Percentiles rank a stretch among this genome's conserved stretches.
Conservation (phyloP, 352 stramenopile species). For the Pythium insidiosum region DNA sequence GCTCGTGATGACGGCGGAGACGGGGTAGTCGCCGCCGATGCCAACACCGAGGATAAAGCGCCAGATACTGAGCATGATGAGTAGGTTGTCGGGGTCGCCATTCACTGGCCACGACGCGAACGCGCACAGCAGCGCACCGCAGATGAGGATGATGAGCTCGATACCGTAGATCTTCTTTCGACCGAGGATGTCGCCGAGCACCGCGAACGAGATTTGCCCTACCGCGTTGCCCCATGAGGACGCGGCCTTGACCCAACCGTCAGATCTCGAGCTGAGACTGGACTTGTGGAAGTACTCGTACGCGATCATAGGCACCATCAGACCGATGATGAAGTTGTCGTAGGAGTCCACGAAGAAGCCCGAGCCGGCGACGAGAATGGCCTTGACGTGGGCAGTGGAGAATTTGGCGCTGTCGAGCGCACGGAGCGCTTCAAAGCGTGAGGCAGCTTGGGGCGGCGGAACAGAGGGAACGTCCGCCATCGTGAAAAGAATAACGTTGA, state of each 20-base stretch:
- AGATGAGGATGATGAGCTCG: constrained; percentile 36
- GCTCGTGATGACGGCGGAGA: no score
- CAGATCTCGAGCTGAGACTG: constrained; percentile 18
- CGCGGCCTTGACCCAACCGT: constrained; percentile 41
- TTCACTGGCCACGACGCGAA: constrained; percentile 30
- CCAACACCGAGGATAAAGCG: constrained; percentile 43
- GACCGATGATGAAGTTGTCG: constrained; percentile 52
- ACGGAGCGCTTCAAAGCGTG: no score
- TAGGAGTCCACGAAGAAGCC: constrained; percentile 52
- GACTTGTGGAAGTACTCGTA: constrained; percentile 41
- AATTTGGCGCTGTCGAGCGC: no score
- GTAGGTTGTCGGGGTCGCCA: constrained; percentile 30
- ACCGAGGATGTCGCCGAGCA: constrained; percentile 35
- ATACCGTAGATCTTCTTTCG: constrained; percentile 41
- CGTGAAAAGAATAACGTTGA: no score
- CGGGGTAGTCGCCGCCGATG: no score
- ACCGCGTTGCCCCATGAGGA: no score
- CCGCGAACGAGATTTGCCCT: constrained; percentile 38
- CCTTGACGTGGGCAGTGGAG: no score
- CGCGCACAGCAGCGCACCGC: no score
- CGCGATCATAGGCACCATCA: no score
- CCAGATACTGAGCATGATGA: constrained; percentile 43
- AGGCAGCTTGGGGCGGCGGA: no score
- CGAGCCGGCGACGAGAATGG: constrained; percentile 33
- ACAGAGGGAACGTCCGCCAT: no score